These are phyloP conservation scores for Saccharomyces kudriavzevii DNA, from an alignment of 805 yeast species.

Conservation along the genomic window DNA sequence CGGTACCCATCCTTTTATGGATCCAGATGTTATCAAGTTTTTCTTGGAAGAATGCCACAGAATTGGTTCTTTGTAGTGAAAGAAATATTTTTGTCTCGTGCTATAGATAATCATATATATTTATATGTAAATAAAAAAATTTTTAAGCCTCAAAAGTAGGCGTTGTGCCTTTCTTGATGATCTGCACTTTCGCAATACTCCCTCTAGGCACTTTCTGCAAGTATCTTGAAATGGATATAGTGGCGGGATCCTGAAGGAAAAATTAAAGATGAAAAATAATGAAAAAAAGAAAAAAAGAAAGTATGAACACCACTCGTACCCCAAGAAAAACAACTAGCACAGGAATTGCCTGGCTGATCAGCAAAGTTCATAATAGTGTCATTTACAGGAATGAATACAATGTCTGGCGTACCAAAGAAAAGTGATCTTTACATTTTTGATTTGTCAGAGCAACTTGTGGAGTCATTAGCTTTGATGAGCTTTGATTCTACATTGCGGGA, in stretches of 20 bases:
- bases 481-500: conserved; percentile 47
- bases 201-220: too few relatives aligned
- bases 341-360: background rate
- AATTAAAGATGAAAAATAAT: background rate
- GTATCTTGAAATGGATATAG: background rate
- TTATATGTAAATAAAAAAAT: background rate
- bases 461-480: conserved; percentile 43
- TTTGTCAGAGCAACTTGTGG: conserved; percentile 33
- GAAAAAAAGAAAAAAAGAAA: background rate
- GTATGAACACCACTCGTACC: background rate
- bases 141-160: background rate
- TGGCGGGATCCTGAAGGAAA: background rate
- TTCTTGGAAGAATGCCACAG: conserved; percentile 85
- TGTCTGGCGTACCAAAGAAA: conserved; percentile 11
- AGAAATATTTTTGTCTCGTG: background rate
- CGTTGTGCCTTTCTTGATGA: background rate
- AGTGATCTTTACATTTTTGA: conserved; percentile 45
- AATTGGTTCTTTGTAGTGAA: conserved; percentile 45
- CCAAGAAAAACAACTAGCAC: background rate
- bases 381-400: background rate
- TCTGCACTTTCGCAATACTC: too few relatives aligned
- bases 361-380: background rate
- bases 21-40: conserved; percentile 78
- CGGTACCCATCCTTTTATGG: conserved; percentile 97
- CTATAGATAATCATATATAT: background rate